Conservation (phyloP, 2,329 filamentous ascomycete species). For the Didymella lethalis region DNA sequence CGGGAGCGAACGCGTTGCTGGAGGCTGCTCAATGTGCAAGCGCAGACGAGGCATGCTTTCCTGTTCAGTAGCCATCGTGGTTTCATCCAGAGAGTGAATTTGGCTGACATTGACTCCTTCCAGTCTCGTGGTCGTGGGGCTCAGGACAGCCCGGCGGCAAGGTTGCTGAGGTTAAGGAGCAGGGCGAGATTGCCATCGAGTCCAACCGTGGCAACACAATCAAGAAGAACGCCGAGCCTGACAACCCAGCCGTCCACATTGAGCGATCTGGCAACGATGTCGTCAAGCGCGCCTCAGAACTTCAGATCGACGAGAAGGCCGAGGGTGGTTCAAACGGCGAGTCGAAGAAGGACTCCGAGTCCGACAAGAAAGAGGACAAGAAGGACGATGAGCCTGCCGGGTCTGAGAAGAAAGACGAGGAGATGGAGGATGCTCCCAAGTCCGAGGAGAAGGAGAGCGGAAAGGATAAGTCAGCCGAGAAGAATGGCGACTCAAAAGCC, state of each 20-base stretch:
- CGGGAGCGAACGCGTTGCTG: slow-evolving; percentile 11
- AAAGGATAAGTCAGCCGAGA: slow-evolving; percentile 38
- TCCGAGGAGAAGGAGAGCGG: slow-evolving; percentile 37
- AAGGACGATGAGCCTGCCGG: slow-evolving; percentile 33
- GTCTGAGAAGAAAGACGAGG: slow-evolving; percentile 50
- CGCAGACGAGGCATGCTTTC: slow-evolving; percentile 16
- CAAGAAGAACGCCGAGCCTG: slow-evolving; percentile 67
- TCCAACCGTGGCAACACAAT: slow-evolving; percentile 70
- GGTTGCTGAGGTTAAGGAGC: slow-evolving; percentile 64
- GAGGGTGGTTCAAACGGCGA: slow-evolving; percentile 48
- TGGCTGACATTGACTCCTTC: slow-evolving; percentile 7
- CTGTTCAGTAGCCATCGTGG: slow-evolving; percentile 25
- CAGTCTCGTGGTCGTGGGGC: slow-evolving; percentile 71
- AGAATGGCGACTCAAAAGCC: slow-evolving; percentile 43
- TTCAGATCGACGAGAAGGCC: slow-evolving; percentile 62
- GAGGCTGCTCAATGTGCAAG: slow-evolving; percentile 6
- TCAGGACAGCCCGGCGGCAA: slow-evolving; percentile 63
- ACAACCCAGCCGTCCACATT: slow-evolving; percentile 68
- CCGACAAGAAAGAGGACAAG: slow-evolving; percentile 47
- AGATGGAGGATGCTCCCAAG: slow-evolving; percentile 42
- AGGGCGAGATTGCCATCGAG: slow-evolving; percentile 67
- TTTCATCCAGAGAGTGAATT: background rate
- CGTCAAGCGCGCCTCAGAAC: slow-evolving; percentile 68
- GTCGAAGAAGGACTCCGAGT: slow-evolving; percentile 32
- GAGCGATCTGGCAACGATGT: slow-evolving; percentile 69